Conservation (phyloP, 2,329 filamentous ascomycete species). For the Cylindrodendrum hubeiense region DNA sequence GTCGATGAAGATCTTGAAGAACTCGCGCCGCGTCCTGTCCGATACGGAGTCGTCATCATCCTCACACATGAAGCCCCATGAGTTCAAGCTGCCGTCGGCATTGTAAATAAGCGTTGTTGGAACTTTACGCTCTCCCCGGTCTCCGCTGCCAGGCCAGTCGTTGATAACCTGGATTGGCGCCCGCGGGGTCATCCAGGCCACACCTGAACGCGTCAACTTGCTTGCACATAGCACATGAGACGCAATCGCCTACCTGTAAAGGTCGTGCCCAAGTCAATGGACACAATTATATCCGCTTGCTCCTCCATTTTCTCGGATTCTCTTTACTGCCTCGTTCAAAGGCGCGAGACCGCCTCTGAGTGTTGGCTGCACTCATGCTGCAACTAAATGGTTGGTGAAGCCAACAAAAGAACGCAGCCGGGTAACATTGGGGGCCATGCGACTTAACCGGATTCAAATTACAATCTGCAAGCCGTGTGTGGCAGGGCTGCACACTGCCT, state of each 20-base stretch:
- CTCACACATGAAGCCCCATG: slow-evolving; percentile 66
- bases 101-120: slow-evolving; percentile 65
- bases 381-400: background rate
- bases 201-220: slow-evolving; percentile 41
- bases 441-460: background rate
- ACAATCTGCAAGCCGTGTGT: background rate
- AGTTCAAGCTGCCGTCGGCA: slow-evolving; percentile 54
- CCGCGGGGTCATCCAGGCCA: slow-evolving; percentile 53
- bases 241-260: slow-evolving; percentile 53
- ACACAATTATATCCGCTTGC: slow-evolving; percentile 55
- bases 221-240: background rate
- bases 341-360: background rate
- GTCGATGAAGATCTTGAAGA: slow-evolving; percentile 70
- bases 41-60: slow-evolving; percentile 54
- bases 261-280: slow-evolving; percentile 60
- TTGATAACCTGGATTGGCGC: slow-evolving; percentile 60
- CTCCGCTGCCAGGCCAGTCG: slow-evolving; percentile 66
- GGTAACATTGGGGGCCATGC: background rate
- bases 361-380: background rate
- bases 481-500: background rate
- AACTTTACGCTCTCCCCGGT: slow-evolving; percentile 67
- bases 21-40: slow-evolving; percentile 56
- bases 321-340: background rate
- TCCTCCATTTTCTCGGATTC: slow-evolving; percentile 27
- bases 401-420: background rate